phyloP scores from a whole-genome alignment of 306 rosid species.

The Vigna nakashimae region DNA sequence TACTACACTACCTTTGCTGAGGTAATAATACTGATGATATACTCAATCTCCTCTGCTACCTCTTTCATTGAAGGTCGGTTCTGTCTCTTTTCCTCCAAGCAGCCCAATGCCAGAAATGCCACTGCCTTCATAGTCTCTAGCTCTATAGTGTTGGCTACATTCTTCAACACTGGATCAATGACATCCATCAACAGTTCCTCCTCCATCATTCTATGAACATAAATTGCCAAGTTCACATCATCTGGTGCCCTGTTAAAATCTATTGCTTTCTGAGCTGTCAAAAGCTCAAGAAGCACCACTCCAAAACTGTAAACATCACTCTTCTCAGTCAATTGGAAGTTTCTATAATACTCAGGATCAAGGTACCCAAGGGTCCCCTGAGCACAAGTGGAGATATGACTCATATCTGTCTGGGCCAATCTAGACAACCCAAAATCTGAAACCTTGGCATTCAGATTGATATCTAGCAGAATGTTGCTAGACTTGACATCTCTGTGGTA shows the following conservation, averaged over 20 bases:
- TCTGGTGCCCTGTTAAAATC: constrained; percentile 69
- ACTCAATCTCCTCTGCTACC: constrained; percentile 74
- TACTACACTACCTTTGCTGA: constrained; percentile 45
- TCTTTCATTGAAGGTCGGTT: constrained; percentile 89
- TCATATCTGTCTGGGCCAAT: constrained; percentile 78
- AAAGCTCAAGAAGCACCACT: constrained; percentile 69
- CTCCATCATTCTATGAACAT: constrained; percentile 62
- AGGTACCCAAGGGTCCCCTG: constrained; percentile 84
- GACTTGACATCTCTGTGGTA: constrained; percentile 88
- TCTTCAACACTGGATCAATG: constrained; percentile 63
- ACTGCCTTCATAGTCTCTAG: constrained; percentile 80
- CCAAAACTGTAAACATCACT: constrained; percentile 84
- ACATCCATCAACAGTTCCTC: constrained; percentile 70
- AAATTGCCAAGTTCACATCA: constrained; percentile 83
- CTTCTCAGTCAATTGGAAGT: constrained; percentile 73
- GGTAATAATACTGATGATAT: constrained; percentile 70
- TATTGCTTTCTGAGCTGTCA: constrained; percentile 77
- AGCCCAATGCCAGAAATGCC: constrained; percentile 74
- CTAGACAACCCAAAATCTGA: constrained; percentile 77
- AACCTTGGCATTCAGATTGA: constrained; percentile 69
- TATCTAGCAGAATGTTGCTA: constrained; percentile 69
- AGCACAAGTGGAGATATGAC: constrained; percentile 83
- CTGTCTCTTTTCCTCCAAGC: constrained; percentile 86
- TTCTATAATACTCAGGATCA: constrained; percentile 78
- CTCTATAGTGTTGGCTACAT: constrained; percentile 61